A percentile compares a stretch with the other conserved stretches of the same genome.
phyloP scores from a whole-genome alignment of 768 basidiomycete genomes.

The Melanogaster broomeanus region DNA sequence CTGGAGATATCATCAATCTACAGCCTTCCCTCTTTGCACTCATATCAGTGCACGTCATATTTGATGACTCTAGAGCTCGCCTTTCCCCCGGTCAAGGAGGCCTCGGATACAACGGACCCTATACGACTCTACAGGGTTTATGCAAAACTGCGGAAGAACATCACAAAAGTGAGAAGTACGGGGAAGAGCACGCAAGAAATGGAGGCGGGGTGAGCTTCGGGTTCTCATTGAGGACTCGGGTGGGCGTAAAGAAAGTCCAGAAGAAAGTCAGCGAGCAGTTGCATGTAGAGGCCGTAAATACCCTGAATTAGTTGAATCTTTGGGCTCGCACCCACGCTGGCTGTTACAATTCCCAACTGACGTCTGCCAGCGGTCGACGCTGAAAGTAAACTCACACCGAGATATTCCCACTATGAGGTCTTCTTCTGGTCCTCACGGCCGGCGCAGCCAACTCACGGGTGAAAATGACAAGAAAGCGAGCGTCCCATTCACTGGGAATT shows the following conservation, averaged over 20 bases:
- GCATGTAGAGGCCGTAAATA: slow-evolving; percentile 16
- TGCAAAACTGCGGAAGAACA: slow-evolving; percentile 56
- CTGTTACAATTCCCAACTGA: too few species aligned
- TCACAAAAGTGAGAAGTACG: slow-evolving; percentile 36
- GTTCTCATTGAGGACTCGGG: slow-evolving; percentile 31
- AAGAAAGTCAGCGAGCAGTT: slow-evolving; percentile 26
- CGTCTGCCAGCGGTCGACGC: too few species aligned
- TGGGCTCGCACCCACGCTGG: too few species aligned
- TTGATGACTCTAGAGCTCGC: slow-evolving; percentile 67
- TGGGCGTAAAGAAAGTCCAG: slow-evolving; percentile 27
- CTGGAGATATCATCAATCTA: slow-evolving; percentile 52
- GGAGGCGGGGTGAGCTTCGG: slow-evolving; percentile 49
- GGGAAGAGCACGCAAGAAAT: slow-evolving; percentile 41
- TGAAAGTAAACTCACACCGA: not conserved
- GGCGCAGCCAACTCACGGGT: too few species aligned
- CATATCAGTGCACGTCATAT: slow-evolving; percentile 54
- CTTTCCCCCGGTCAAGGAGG: slow-evolving; percentile 56
- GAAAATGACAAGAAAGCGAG: not conserved
- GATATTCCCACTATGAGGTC: not conserved
- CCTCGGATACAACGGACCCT: slow-evolving; percentile 60
- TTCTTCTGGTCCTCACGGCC: too few species aligned
- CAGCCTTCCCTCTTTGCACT: slow-evolving; percentile 62
- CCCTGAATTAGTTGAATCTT: slow-evolving; percentile 16
- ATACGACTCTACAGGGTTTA: slow-evolving; percentile 60
- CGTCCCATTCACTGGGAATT: too few species aligned